These are phyloP conservation scores for Fusarium pininemorale DNA, from an alignment of 2,329 filamentous ascomycete genomes.

Conservation along the genomic window DNA sequence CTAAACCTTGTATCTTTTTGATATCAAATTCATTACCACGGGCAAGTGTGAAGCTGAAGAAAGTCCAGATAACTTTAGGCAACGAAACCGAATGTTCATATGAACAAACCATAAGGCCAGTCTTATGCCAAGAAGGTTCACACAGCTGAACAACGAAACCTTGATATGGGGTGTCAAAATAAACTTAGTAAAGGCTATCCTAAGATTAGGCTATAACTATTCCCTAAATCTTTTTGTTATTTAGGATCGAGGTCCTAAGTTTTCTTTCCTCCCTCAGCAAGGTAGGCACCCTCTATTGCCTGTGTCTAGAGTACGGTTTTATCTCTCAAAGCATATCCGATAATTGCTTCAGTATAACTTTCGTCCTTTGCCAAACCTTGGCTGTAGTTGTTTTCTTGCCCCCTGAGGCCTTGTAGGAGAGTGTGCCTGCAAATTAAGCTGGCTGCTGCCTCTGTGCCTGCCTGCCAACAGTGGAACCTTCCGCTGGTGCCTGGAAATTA, in stretches of 20 bases:
- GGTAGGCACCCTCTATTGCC: background rate
- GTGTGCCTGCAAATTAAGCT: background rate
- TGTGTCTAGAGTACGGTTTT: background rate
- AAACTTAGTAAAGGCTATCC: no score
- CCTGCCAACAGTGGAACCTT: background rate
- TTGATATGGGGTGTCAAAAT: no score
- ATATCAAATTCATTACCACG: background rate
- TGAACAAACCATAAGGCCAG: background rate
- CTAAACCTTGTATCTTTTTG: background rate
- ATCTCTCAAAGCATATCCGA: background rate
- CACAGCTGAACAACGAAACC: no score
- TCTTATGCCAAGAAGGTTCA: background rate
- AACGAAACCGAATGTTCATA: background rate
- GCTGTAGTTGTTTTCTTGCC: no score
- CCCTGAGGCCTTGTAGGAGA: no score
- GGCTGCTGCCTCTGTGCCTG: background rate
- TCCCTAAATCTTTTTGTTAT: no score
- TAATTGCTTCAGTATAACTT: background rate
- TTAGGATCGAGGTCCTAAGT: no score
- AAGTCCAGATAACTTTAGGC: background rate
- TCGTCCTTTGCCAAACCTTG: background rate
- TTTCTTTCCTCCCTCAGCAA: no score
- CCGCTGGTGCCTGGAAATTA: slow-evolving; percentile 32
- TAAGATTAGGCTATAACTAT: no score
- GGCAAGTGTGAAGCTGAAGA: background rate